These are phyloP conservation scores for Sisymbrium altissimum DNA, from an alignment of 345 rosid species.

Conservation along the genomic window DNA sequence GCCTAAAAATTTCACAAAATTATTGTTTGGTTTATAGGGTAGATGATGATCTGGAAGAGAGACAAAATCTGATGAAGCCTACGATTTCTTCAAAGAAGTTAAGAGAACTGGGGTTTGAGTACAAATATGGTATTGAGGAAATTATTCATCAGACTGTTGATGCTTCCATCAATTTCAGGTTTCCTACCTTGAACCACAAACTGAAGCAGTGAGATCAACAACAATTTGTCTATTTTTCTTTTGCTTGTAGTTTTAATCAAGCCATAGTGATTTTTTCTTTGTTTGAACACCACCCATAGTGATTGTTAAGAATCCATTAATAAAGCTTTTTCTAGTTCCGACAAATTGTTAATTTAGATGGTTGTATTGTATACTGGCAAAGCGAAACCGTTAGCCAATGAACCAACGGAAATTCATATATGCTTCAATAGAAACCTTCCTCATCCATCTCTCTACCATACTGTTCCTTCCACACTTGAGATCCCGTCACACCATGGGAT, in stretches of 20 bases:
- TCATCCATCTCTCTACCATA: background rate
- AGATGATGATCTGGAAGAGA: slow-evolving; percentile 28
- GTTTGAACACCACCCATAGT: too few species aligned
- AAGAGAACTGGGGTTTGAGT: slow-evolving; percentile 58
- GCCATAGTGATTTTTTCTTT: background rate
- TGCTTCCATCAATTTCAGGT: slow-evolving; percentile 38
- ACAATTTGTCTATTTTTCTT: background rate
- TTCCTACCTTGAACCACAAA: slow-evolving; percentile 24
- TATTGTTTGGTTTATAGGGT: slow-evolving; percentile 25
- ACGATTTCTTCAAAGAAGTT: slow-evolving; percentile 72
- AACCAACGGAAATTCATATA: background rate
- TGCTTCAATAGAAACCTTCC: background rate
- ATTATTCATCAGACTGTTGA: slow-evolving; percentile 48
- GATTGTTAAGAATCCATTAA: background rate
- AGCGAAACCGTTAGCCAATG: background rate
- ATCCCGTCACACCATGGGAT: background rate
- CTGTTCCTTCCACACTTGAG: background rate
- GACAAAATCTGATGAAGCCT: slow-evolving; percentile 33
- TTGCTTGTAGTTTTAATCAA: background rate
- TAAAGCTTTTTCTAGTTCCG: background rate
- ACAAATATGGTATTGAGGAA: slow-evolving; percentile 52
- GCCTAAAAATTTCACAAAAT: background rate
- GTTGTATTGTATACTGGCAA: background rate
- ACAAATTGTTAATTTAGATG: background rate
- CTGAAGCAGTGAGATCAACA: slow-evolving; percentile 1